These are phyloP conservation scores for Symbiodinium natans DNA, from an alignment of 73 alveolate genomes.

Conservation along the genomic window DNA sequence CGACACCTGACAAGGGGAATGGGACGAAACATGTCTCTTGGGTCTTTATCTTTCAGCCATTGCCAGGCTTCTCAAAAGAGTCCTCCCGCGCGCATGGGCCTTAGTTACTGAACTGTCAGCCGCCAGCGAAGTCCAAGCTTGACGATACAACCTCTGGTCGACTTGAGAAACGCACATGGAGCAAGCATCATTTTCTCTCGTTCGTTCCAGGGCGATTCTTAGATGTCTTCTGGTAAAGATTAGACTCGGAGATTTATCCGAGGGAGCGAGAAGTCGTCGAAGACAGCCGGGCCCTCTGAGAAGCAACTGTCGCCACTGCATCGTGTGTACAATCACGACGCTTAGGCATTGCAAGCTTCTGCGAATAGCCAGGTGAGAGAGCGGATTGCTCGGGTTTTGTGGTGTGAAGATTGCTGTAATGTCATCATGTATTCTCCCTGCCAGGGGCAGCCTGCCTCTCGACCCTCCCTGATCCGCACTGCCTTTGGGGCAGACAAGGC, in stretches of 20 bases:
- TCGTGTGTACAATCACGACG: no score
- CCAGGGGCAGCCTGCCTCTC: not conserved
- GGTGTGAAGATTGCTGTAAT: not conserved
- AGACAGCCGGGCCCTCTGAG: not conserved
- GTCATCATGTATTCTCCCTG: not conserved
- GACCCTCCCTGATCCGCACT: constrained; percentile 1
- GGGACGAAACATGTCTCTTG: no score
- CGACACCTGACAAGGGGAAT: no score
- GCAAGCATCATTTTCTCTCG: not conserved
- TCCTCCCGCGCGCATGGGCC: not conserved
- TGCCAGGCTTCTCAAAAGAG: constrained; percentile 14
- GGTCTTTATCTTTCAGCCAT: not conserved
- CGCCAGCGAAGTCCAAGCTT: no score
- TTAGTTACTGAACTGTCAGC: not conserved
- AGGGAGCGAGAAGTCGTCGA: not conserved
- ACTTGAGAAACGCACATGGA: no score
- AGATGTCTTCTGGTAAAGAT: not conserved
- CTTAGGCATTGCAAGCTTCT: not conserved
- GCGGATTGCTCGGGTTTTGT: not conserved
- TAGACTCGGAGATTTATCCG: not conserved
- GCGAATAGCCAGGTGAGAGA: not conserved
- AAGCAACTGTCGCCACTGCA: no score
- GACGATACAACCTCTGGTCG: no score
- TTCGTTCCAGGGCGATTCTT: not conserved
- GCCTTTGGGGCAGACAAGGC: not conserved